Base-by-base conservation (phyloP, 2,329 filamentous ascomycete genomes). In the Phialophora verrucosa region DNA sequence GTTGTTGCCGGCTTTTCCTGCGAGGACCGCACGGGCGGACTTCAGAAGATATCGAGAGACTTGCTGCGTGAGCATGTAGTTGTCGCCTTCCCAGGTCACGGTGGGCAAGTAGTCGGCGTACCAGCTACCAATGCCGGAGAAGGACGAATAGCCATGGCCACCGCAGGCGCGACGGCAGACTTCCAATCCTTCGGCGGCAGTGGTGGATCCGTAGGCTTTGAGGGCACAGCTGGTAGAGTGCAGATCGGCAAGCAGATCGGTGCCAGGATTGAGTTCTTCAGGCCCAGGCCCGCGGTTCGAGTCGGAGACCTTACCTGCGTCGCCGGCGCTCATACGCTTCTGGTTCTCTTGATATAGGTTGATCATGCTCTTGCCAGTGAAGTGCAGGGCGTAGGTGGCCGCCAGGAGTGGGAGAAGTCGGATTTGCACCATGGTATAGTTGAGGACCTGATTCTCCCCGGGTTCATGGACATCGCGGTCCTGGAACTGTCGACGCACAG, bases 21-120 rank as follows among this genome's bases (percentile, higher is more conserved):
- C 81, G n/a, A 91, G 79, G 0, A 92, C 90, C 1, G 86, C 83
- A 50, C 90, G 88, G 0, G 90, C 90, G 2, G 90, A 87, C 83
- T 92, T 93, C 70, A 93, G 84, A 54, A 93, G 85, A 54, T 92
- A 92, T 65, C 90, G 85, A 2, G 89, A 88, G 2, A 92, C 90
- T 79, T 93, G 90, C 77, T 93, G 90, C 10, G 89, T 91, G 66
- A 93, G 82, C 90, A 93, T 92, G 81, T 91, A 92, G 81, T 91
- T 92, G 80, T 92, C 90, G 53, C 90, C 90, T 76, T 92, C 90
- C 88, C 88, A 91, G 10, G 89, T 91, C 14, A 82, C 77, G 0
- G 86, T 90, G 17, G 91, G 90, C 1, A 92, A 82, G 75, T 92
- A 92, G 76, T 93, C 90, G 31, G 90, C 84, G 73, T 92, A 93